Percentiles rank a stretch among this genome's conserved stretches.
Conservation (phyloP, 768 basidiomycete genomes). For the Termitomyces sp. region DNA sequence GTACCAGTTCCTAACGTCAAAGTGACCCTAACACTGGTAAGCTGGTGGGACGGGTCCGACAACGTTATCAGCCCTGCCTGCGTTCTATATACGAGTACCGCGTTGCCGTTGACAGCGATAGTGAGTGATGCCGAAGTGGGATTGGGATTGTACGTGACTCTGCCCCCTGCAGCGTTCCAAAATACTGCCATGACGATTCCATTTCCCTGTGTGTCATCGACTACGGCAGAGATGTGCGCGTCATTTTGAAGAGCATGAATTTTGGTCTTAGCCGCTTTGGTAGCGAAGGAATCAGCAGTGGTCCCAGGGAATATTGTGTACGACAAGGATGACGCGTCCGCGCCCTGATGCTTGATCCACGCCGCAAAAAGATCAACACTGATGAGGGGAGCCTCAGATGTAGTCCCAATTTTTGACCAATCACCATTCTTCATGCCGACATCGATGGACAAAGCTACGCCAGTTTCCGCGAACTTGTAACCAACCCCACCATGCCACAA, state of each 20-base stretch:
- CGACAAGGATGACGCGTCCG: slow-evolving; percentile 18
- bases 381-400: slow-evolving; percentile 47
- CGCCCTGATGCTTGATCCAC: slow-evolving; percentile 27
- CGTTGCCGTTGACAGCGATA: slow-evolving; percentile 32
- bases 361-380: slow-evolving; percentile 47
- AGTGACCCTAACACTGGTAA: slow-evolving; percentile 32
- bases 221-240: slow-evolving; percentile 31
- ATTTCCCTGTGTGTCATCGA: slow-evolving; percentile 27
- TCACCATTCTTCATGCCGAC: slow-evolving; percentile 42
- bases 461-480: slow-evolving; percentile 29
- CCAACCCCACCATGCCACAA: slow-evolving; percentile 66
- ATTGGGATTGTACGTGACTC: slow-evolving; percentile 23
- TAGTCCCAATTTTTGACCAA: slow-evolving; percentile 62
- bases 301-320: slow-evolving; percentile 41
- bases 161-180: slow-evolving; percentile 35
- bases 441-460: slow-evolving; percentile 35
- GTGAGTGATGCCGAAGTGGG: slow-evolving; percentile 21
- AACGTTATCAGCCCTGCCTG: slow-evolving; percentile 42
- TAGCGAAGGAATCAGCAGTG: slow-evolving; percentile 19
- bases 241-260: slow-evolving; percentile 27
- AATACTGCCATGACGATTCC: slow-evolving; percentile 35
- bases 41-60: slow-evolving; percentile 60
- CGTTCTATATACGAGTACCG: slow-evolving; percentile 38
- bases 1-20: slow-evolving; percentile 19
- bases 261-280: slow-evolving; percentile 15